Conservation (phyloP, 257 asterid genomes). For the Primulina tabacum region DNA sequence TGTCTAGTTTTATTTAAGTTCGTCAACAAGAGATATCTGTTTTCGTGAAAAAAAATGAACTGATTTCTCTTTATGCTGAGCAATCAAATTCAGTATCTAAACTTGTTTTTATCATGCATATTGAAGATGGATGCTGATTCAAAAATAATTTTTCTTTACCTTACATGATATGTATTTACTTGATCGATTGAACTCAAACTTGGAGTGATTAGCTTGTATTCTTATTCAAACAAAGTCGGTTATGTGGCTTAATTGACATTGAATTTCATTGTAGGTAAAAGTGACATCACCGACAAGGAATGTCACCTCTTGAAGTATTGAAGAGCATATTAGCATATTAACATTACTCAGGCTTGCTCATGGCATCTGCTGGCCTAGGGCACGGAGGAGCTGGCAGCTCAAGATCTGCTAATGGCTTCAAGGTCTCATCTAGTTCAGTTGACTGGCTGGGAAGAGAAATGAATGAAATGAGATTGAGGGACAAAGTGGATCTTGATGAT, state of each 20-base stretch:
- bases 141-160: constrained; percentile 9
- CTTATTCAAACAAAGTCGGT: constrained; percentile 14
- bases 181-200: constrained; percentile 3
- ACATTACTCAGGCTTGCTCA: constrained; percentile 34
- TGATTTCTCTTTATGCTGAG: background rate
- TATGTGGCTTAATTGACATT: constrained; percentile 19
- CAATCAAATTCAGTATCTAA: constrained; percentile 1
- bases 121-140: constrained; percentile 3
- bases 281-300: constrained; percentile 40
- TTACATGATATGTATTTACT: constrained; percentile 3
- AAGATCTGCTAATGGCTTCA: constrained; percentile 58
- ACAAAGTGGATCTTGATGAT: constrained; percentile 70
- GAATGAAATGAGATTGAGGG: constrained; percentile 87
- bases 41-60: background rate
- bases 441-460: constrained; percentile 98
- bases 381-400: constrained; percentile 76
- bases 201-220: background rate
- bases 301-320: constrained; percentile 28
- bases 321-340: constrained; percentile 27
- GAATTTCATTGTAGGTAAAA: constrained; percentile 33
- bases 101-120: background rate
- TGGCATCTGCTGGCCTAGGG: constrained; percentile 69
- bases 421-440: constrained; percentile 88
- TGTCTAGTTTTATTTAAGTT: constrained; percentile 4
- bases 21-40: background rate